Conservation (phyloP, 192 early-diverging fungal genomes). For the Rhizophagus clarus region DNA sequence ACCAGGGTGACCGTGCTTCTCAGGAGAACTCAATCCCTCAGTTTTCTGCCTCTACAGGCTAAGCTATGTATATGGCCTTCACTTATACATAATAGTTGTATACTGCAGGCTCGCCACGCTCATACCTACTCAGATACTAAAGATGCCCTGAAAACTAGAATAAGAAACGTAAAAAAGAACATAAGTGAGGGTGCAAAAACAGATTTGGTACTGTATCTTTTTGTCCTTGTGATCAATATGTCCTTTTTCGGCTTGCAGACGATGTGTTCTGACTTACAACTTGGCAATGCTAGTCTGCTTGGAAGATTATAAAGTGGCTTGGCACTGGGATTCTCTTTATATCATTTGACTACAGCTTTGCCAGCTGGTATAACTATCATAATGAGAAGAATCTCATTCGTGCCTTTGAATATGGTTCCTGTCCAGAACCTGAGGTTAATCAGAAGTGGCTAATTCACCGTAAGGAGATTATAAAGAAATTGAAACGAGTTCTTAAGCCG, state of each 20-base stretch:
- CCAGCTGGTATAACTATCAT: background rate
- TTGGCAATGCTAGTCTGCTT: conserved; percentile 4
- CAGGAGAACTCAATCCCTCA: conserved; percentile 2
- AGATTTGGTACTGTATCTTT: conserved; percentile 13
- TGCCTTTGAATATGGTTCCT: conserved; percentile 22
- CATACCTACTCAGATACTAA: conserved; percentile 20
- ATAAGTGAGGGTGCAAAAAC: conserved; percentile 13
- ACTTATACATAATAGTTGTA: background rate
- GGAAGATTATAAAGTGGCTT: conserved; percentile 7
- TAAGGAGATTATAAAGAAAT: conserved; percentile 21
- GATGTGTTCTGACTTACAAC: conserved; percentile 20
- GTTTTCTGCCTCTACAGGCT: background rate
- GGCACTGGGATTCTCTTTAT: background rate
- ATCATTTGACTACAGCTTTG: background rate
- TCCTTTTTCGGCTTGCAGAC: conserved; percentile 16
- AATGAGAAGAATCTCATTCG: conserved; percentile 16
- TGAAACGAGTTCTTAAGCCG: conserved; percentile 17
- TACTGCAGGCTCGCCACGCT: background rate
- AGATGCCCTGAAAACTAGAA: conserved; percentile 11
- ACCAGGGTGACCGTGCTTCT: conserved; percentile 7
- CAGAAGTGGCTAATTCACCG: background rate
- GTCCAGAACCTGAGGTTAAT: conserved; percentile 5
- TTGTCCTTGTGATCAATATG: conserved; percentile 21
- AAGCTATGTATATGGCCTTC: conserved; percentile 20
- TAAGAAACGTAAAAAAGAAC: conserved; percentile 18